Conservation (phyloP, 176 grass and related monocot genomes). For the Lolium multiflorum region DNA sequence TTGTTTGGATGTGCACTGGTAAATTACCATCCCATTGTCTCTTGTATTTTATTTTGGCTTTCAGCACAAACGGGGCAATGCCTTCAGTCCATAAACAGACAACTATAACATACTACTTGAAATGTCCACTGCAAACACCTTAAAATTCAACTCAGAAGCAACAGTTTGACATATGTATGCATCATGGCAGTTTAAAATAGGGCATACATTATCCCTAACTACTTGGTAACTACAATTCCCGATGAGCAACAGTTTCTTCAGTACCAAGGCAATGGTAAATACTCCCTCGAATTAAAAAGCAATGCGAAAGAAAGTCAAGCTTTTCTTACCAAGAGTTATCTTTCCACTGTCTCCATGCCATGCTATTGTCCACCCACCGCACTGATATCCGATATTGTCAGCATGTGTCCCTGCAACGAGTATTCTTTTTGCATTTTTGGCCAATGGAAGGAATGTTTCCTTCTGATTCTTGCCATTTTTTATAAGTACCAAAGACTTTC, state of each 20-base stretch:
- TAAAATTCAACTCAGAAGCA: conserved; percentile 12
- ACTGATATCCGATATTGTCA: conserved; percentile 91
- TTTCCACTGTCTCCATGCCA: conserved; percentile 78
- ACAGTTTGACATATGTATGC: background rate
- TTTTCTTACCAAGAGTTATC: conserved; percentile 69
- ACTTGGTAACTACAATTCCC: background rate
- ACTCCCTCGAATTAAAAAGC: conserved; percentile 3
- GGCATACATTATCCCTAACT: background rate
- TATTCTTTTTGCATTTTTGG: conserved; percentile 77
- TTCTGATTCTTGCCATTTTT: conserved; percentile 87
- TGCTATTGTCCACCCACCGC: conserved; percentile 94
- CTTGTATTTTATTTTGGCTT: background rate
- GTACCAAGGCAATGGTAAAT: background rate
- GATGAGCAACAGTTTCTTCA: conserved; percentile 18
- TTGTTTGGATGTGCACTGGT: background rate
- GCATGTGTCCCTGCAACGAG: conserved; percentile 82
- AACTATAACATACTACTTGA: conserved; percentile 1
- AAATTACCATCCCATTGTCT: background rate
- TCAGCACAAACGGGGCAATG: background rate
- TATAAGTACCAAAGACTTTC: conserved; percentile 86
- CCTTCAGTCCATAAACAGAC: background rate
- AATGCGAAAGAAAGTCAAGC: background rate
- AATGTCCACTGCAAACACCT: conserved; percentile 2
- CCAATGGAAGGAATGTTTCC: conserved; percentile 75
- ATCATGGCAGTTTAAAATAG: background rate